Evolutionary conservation across 2,329 filamentous ascomycete genomes (phyloP), one percentile per base, ranked within the genome.

Genomic region (Xylaria digitata): DNA sequence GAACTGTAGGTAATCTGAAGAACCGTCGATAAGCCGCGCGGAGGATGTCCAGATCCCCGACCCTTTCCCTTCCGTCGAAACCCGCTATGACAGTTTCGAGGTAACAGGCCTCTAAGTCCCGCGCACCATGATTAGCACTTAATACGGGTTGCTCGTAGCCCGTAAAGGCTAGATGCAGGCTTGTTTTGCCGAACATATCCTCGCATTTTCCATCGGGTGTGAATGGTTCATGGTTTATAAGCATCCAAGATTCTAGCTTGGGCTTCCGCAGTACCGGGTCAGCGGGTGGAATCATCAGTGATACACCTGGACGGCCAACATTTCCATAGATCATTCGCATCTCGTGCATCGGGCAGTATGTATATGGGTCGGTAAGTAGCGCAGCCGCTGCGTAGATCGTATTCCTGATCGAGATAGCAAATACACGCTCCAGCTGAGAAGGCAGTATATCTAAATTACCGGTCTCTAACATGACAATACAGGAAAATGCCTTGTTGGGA

Each of bases 61-160:
- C 21, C 21, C 32, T 65, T 30, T 45, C 21, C 5, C 53, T 34
- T 55, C 62, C 54, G 32, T 65, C 62, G 48, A 52, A 64, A 6
- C 54, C 40, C 1, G 62, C 45, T 5, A 65, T 32, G 8, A 48
- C 34, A 0, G 62, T 54, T 48, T 65, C 62, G 2, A 65, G 48
- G 40, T 54, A 65, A n/a, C 40, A 52, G 9, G 62, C 46, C 23
- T 49, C 55, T 1, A 32, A 2, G 42, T 60, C 54, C 6, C 45
- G 45, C 3, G 62, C 46, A 17, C 62, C 55, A 9, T 49, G 46
- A 6, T 46, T 15, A 2, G 19, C 55, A 9, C 7, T 32, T 7
- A n/a, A 30, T 1, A 65, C 49, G 5, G 62, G 42, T 11, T 60
- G 48, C 56, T 65, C 62, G 32, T 61, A 65, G 19, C 62, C 62